phyloP scores from a whole-genome alignment of 2,329 filamentous ascomycete genomes.

The Leptographium radiaticola region DNA sequence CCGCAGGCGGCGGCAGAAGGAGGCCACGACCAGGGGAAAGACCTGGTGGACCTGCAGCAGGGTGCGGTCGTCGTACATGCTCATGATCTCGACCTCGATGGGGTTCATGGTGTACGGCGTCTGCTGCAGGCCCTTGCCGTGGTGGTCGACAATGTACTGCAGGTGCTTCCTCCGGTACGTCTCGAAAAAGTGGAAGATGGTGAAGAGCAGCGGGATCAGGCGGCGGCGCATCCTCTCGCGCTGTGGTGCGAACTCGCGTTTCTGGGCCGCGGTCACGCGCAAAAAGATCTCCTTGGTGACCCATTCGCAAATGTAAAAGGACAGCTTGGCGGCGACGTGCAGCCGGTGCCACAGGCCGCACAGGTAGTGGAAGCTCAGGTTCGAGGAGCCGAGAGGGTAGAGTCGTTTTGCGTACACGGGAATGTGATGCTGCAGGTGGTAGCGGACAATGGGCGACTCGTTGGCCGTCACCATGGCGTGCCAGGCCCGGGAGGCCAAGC shows the following conservation, averaged over 20 bases:
- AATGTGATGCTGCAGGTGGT: slow-evolving; percentile 46
- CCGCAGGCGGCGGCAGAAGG: slow-evolving; percentile 47
- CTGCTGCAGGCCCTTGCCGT: slow-evolving; percentile 34
- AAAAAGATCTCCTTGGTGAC: slow-evolving; percentile 54
- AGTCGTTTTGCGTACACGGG: slow-evolving; percentile 47
- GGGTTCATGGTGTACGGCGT: slow-evolving; percentile 48
- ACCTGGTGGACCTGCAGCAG: slow-evolving; percentile 50
- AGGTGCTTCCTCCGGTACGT: slow-evolving; percentile 47
- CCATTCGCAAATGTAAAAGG: slow-evolving; percentile 49
- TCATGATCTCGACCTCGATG: slow-evolving; percentile 48
- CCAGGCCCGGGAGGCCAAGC: slow-evolving; percentile 44
- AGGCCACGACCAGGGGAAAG: slow-evolving; percentile 51
- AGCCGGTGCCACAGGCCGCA: slow-evolving; percentile 54
- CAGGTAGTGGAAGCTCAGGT: slow-evolving; percentile 45
- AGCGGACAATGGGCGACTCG: slow-evolving; percentile 46
- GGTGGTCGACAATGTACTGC: slow-evolving; percentile 38
- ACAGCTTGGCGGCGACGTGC: slow-evolving; percentile 50
- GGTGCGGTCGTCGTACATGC: slow-evolving; percentile 51
- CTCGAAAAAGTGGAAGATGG: slow-evolving; percentile 56
- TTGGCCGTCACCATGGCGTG: slow-evolving; percentile 46
- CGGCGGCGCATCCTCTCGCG: slow-evolving; percentile 51
- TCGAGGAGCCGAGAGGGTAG: slow-evolving; percentile 38
- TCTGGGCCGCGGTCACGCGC: slow-evolving; percentile 40
- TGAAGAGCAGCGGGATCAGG: slow-evolving; percentile 50
- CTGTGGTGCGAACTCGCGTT: slow-evolving; percentile 45